These are phyloP conservation scores for Platanthera guangdongensis DNA, from an alignment of 106 monocot genomes.

Conservation along the genomic window DNA sequence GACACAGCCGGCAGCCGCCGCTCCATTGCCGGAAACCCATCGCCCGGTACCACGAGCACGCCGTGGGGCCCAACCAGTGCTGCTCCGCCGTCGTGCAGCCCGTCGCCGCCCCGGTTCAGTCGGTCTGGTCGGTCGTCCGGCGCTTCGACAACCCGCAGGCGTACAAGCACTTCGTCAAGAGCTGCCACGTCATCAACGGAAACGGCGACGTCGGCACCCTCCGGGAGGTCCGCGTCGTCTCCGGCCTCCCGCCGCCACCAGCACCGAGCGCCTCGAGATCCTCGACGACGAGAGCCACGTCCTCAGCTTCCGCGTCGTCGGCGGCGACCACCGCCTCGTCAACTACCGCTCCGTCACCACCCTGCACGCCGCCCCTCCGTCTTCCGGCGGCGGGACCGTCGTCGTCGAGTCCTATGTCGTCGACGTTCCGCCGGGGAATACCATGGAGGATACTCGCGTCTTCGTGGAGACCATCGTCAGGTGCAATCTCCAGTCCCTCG, in stretches of 20 bases:
- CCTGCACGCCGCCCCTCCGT: slow-evolving; percentile 22
- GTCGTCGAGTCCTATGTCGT: slow-evolving; percentile 66
- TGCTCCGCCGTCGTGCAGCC: slow-evolving; percentile 41
- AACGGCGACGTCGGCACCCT: slow-evolving; percentile 43
- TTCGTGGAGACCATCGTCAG: slow-evolving; percentile 66
- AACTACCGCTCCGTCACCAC: slow-evolving; percentile 65
- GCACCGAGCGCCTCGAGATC: slow-evolving; percentile 56
- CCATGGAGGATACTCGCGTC: slow-evolving; percentile 41
- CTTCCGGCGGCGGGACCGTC: slow-evolving; percentile 9
- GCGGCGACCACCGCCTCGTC: slow-evolving; percentile 51
- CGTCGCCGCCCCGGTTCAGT: slow-evolving; percentile 27
- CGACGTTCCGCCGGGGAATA: slow-evolving; percentile 58
- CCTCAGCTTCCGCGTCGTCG: slow-evolving; percentile 53
- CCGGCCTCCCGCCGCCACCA: slow-evolving; percentile 51
- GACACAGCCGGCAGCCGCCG: background rate
- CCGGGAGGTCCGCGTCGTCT: slow-evolving; percentile 43
- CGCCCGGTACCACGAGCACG: slow-evolving; percentile 38
- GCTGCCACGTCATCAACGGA: slow-evolving; percentile 42
- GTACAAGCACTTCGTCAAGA: slow-evolving; percentile 62
- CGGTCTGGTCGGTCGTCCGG: slow-evolving; percentile 63
- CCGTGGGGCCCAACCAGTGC: slow-evolving; percentile 29
- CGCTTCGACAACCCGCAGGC: slow-evolving; percentile 61
- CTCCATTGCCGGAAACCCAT: slow-evolving; percentile 19
- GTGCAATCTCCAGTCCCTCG: slow-evolving; percentile 54
- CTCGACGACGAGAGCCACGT: slow-evolving; percentile 63